Percentiles rank a stretch among this genome's conserved stretches.
phyloP scores from a whole-genome alignment of 306 rosid genomes.

The Malus orientalis region DNA sequence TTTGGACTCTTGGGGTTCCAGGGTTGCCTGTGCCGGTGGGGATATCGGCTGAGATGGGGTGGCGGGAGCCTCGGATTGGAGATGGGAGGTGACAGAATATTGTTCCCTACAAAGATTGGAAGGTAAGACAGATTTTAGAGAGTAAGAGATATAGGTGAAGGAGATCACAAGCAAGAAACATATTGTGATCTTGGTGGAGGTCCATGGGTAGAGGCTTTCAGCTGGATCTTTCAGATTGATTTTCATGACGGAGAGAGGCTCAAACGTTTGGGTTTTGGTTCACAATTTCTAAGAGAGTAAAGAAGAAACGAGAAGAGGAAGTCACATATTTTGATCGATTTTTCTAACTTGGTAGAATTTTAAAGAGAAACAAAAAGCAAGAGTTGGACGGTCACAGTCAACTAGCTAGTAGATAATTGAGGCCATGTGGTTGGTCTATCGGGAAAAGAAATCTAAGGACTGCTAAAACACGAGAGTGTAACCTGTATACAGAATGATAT shows the following conservation, averaged over 20 bases:
- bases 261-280: background rate
- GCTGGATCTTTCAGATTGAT: slow-evolving; percentile 30
- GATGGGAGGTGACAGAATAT: background rate
- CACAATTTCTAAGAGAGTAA: background rate
- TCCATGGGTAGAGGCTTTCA: slow-evolving; percentile 26
- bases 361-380: too few relatives aligned
- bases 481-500: too few relatives aligned
- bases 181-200: slow-evolving; percentile 32
- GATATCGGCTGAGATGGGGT: background rate
- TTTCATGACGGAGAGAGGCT: slow-evolving; percentile 26
- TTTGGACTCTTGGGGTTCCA: background rate
- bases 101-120: slow-evolving; percentile 14
- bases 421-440: background rate
- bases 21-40: background rate
- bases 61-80: background rate
- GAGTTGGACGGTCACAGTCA: background rate
- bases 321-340: background rate
- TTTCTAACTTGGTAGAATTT: background rate
- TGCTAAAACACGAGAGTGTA: background rate
- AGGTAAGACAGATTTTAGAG: slow-evolving; percentile 27
- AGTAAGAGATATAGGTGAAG: slow-evolving; percentile 33
- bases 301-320: background rate
- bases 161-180: slow-evolving; percentile 36
- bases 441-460: background rate
- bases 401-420: background rate